These are phyloP conservation scores for Pneumocystis oryctolagi DNA, from an alignment of 1,139 yeast genomes.

Conservation along the genomic window DNA sequence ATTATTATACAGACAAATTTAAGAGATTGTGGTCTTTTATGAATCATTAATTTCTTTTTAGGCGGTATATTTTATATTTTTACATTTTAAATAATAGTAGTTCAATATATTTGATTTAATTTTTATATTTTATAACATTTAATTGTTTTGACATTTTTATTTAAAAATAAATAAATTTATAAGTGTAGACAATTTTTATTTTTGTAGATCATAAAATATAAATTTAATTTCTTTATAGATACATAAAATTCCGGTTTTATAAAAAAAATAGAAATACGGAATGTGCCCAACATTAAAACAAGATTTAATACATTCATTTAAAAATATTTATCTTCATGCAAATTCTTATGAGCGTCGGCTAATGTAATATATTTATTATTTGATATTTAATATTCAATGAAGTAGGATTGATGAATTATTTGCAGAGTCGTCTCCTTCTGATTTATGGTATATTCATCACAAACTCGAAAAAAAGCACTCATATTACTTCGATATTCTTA, in stretches of 20 bases:
- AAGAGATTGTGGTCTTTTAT: conserved; percentile 56
- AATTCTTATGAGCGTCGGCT: not conserved
- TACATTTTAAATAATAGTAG: not conserved
- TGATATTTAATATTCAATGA: not conserved
- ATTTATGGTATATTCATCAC: not conserved
- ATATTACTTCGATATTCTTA: not conserved
- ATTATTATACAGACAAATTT: conserved; percentile 71
- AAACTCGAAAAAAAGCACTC: not conserved
- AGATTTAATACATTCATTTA: not conserved
- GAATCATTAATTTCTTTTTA: not conserved
- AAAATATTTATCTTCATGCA: not conserved
- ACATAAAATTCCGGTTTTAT: not conserved
- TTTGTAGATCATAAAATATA: too few relatives aligned
- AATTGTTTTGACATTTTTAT: not conserved
- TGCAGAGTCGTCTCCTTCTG: not conserved
- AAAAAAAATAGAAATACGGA: not conserved
- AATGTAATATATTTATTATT: not conserved
- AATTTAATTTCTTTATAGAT: too few relatives aligned
- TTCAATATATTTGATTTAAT: not conserved
- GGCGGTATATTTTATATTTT: not conserved
- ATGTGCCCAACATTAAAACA: not conserved
- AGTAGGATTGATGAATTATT: not conserved
- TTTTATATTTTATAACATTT: not conserved
- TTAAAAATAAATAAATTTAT: not conserved
- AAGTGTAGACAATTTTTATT: not conserved